Evolutionary conservation across 2,329 filamentous ascomycete genomes (phyloP).

Genomic region (Metarhizium guizhouense): DNA sequence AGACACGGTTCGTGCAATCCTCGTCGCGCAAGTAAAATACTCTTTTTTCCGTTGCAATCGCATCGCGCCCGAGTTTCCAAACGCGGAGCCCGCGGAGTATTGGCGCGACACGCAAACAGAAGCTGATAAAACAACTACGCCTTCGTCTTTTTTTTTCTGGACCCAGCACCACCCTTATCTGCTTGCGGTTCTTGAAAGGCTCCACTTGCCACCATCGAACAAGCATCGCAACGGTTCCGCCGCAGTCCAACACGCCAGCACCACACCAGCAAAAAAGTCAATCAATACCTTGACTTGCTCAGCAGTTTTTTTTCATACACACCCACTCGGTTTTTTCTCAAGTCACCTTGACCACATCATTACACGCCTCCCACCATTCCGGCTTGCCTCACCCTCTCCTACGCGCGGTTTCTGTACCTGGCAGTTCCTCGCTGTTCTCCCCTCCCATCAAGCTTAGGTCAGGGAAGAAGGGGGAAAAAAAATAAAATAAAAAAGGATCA

Average conservation of each 20-base stretch:
- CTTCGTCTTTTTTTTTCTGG: slow-evolving; percentile 12
- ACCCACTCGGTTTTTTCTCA: slow-evolving; percentile 3
- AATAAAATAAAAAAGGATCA: slow-evolving; percentile 29
- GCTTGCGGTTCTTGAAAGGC: slow-evolving; percentile 16
- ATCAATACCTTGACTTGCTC: slow-evolving; percentile 2
- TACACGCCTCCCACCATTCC: slow-evolving; percentile 19
- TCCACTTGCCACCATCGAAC: slow-evolving; percentile 15
- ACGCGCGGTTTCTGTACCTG: slow-evolving; percentile 13
- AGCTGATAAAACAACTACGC: slow-evolving; percentile 8
- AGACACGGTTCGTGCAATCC: slow-evolving; percentile 1
- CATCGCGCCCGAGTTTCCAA: slow-evolving; percentile 9
- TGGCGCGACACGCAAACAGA: slow-evolving; percentile 11
- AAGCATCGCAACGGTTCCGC: slow-evolving; percentile 15
- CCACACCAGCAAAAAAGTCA: slow-evolving; percentile 7
- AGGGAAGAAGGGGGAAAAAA: slow-evolving; percentile 15
- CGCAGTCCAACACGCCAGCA: slow-evolving; percentile 7
- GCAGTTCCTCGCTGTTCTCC: slow-evolving; percentile 9
- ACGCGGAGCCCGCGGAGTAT: slow-evolving; percentile 6
- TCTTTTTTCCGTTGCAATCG: slow-evolving; percentile 7
- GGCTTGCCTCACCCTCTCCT: slow-evolving; percentile 11
- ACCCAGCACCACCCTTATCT: slow-evolving; percentile 14
- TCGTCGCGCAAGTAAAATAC: slow-evolving; percentile 4
- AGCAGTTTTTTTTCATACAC: background rate
- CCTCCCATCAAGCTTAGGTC: slow-evolving; percentile 12
- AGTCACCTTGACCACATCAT: slow-evolving; percentile 3